A percentile compares a stretch with the other conserved stretches of the same genome.
Evolutionary conservation across 352 stramenopile species (phyloP).

Genomic region (Pythium plurisporium): DNA sequence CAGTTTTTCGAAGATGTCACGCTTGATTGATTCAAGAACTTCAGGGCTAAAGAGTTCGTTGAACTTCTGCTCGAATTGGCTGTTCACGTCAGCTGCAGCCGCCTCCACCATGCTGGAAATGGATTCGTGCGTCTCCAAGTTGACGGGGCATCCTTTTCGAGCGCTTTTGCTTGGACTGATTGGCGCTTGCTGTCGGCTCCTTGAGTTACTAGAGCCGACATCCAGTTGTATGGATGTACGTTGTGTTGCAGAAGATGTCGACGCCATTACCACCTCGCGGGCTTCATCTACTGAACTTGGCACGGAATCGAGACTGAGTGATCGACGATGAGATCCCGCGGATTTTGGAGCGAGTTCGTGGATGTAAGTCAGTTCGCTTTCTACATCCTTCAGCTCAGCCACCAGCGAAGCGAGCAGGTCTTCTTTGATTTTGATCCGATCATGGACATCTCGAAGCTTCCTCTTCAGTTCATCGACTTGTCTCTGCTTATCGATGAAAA

Average conservation of each 20-base stretch:
- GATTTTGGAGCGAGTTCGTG: constrained; percentile 22
- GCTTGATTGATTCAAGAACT: constrained; percentile 56
- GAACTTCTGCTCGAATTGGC: constrained; percentile 32
- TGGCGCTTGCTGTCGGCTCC: neutral
- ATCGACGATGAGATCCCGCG: constrained; percentile 2
- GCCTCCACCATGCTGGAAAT: constrained; percentile 16
- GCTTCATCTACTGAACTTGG: neutral
- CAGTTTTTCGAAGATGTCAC: constrained; percentile 54
- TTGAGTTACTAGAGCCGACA: neutral
- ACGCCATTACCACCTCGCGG: neutral
- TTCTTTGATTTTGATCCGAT: constrained; percentile 55
- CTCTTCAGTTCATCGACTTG: constrained; percentile 39
- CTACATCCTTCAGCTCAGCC: constrained; percentile 53
- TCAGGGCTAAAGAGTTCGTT: constrained; percentile 48
- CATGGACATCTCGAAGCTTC: constrained; percentile 37
- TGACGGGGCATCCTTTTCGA: neutral
- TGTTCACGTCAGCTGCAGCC: constrained; percentile 13
- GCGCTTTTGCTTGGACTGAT: neutral
- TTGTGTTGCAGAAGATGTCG: neutral
- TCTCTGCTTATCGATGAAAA: constrained; percentile 36
- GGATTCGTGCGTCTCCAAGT: neutral
- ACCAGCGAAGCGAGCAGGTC: constrained; percentile 41
- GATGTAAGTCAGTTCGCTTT: constrained; percentile 52
- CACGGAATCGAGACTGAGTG: constrained; percentile 15
- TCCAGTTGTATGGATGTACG: neutral